Percentiles rank a stretch among this genome's conserved stretches.
These are phyloP conservation scores for Antitrichia curtipendula DNA, from an alignment of 225 moss, liverwort and hornwort species.

Conservation along the genomic window DNA sequence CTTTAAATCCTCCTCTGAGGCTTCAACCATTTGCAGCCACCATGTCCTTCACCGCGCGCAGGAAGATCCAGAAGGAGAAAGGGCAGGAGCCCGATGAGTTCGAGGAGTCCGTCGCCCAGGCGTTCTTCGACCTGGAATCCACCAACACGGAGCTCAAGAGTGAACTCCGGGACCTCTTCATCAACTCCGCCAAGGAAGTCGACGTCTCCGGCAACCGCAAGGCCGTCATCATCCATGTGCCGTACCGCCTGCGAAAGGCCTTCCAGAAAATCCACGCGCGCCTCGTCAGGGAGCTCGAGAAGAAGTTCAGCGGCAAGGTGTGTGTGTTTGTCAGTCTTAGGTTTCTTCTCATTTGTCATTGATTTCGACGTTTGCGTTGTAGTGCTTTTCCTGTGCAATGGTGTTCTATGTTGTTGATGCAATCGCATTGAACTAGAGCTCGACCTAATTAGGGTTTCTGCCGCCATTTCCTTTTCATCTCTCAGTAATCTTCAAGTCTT, in stretches of 20 bases:
- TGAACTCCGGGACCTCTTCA: conserved; percentile 81
- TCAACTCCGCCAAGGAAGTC: conserved; percentile 95
- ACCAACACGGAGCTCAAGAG: conserved; percentile 95
- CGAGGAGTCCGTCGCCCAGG: conserved; percentile 94
- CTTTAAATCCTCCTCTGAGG: background rate
- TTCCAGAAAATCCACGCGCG: conserved; percentile 96
- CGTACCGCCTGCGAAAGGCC: conserved; percentile 85
- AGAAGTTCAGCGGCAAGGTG: conserved; percentile 99
- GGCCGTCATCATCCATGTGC: conserved; percentile 88
- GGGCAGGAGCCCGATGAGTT: conserved; percentile 91
- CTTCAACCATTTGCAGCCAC: background rate
- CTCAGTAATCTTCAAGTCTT: background rate
- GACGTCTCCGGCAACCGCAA: conserved; percentile 82
- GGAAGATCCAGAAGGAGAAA: conserved; percentile 99
- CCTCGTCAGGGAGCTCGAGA: conserved; percentile 93
- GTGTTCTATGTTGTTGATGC: background rate
- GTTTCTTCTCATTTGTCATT: background rate
- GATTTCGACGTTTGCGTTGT: background rate
- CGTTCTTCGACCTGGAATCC: conserved; percentile 90
- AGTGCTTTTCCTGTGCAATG: background rate
- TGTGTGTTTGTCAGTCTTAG: background rate
- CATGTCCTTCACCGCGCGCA: conserved; percentile 78
- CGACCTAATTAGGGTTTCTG: background rate
- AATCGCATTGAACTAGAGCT: background rate
- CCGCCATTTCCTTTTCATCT: background rate